Conservation (phyloP, 495 filamentous ascomycete species). For the Talaromyces proteolyticus region DNA sequence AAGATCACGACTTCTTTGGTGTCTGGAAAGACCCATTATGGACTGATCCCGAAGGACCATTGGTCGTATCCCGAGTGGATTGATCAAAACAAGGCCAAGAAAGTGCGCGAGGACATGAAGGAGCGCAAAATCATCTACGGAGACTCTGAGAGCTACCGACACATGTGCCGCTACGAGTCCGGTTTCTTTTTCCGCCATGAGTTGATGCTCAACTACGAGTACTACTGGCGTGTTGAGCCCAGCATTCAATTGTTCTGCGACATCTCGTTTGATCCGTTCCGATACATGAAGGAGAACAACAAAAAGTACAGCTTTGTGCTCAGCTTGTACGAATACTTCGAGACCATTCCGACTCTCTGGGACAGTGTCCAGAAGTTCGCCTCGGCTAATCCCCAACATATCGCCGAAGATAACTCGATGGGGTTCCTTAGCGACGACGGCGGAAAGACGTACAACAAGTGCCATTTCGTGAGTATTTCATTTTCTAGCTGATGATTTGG, state of each 20-base stretch:
- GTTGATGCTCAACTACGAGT: constrained; percentile 79
- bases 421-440: constrained; percentile 85
- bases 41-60: constrained; percentile 74
- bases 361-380: constrained; percentile 90
- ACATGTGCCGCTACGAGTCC: constrained; percentile 93
- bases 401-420: constrained; percentile 80
- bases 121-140: constrained; percentile 89
- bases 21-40: constrained; percentile 89
- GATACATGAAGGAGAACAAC: constrained; percentile 78
- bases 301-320: constrained; percentile 91
- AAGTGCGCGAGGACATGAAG: constrained; percentile 79
- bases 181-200: constrained; percentile 89
- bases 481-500: neutral
- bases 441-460: constrained; percentile 88
- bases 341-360: constrained; percentile 96
- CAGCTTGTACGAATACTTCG: constrained; percentile 89
- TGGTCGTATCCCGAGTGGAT: constrained; percentile 89
- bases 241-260: constrained; percentile 86
- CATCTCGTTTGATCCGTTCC: constrained; percentile 77
- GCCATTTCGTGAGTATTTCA: constrained; percentile 74
- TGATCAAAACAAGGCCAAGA: constrained; percentile 75
- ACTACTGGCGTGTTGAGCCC: constrained; percentile 90
- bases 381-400: constrained; percentile 78
- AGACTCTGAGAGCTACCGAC: constrained; percentile 84
- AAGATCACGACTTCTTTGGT: constrained; percentile 81